Base-by-base conservation (phyloP, 1,284 basidiomycete genomes). In the Cryptococcus sp. region DNA sequence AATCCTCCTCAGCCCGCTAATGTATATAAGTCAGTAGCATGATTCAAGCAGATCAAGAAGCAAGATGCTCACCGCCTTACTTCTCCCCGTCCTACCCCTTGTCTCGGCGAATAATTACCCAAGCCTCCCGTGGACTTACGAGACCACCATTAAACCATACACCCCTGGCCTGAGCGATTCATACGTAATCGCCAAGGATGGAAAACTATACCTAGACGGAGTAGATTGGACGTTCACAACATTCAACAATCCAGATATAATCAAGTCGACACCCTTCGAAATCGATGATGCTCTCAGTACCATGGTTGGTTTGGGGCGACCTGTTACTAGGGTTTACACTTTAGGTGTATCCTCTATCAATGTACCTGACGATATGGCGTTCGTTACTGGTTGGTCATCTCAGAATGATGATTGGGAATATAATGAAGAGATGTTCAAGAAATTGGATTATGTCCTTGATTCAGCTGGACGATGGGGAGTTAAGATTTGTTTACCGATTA, bases 381-480 rank as follows among this genome's bases (percentile, higher is more conserved):
- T 65, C 43, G 61, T 68, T 50, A 60, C 60, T 19, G 56, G 62
- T 22, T 66, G 61, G 62, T 53, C 59, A 21, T n/a, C 5, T 23
- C 51, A 54, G 9, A 62, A 53, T 54, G 54, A 56, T 22, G 63
- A 69, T 49, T 66, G 66, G 64, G 59, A 60, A 28, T 69, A 64
- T 57, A 61, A 67, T 45, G 49, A 54, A 4, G 57, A 37, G 2
- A 31, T 55, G 4, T 53, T 68, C 18, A 21, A 46, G 36, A 57
- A 63, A 56, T 56, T 69, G 45, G 61, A 61, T 47, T 24, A 43
- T 9, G 57, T 66, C 3, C 50, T 69, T 4, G 63, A 52, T 14
- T 49, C 59, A 41, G 65, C 65, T 2, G 51, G 42, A 7, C 52
- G 60, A 25, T 61, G 59, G 57, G 45, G 39, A 22, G 46, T 45